Evolutionary conservation across 192 early-diverging fungal genomes (phyloP).

Genomic region (Funneliformis mosseae): DNA sequence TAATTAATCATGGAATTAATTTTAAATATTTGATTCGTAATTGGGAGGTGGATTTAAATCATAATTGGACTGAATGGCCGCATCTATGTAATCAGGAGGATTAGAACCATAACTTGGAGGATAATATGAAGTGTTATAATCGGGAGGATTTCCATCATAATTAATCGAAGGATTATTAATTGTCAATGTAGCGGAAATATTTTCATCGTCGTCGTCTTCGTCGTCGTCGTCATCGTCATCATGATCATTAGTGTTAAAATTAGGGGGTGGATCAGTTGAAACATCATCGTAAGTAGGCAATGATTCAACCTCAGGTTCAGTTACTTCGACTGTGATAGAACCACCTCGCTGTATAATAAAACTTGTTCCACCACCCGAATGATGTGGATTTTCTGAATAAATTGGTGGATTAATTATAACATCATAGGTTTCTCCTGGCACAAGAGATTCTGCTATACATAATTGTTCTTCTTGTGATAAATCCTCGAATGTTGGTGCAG

Average conservation of each 20-base stretch:
- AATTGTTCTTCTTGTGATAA: background rate
- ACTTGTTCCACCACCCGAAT: background rate
- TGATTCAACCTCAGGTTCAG: background rate
- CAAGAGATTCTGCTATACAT: background rate
- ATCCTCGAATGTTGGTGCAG: background rate
- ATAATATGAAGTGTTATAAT: background rate
- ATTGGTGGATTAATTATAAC: background rate
- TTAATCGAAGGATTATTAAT: background rate
- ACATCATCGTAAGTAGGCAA: background rate
- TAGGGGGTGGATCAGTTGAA: background rate
- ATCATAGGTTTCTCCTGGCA: background rate
- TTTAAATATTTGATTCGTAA: background rate
- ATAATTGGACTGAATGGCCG: background rate
- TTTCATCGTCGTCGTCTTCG: background rate
- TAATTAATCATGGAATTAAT: no score
- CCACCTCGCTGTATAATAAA: background rate
- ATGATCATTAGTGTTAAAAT: background rate
- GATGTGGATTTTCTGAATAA: background rate
- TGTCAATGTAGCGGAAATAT: background rate
- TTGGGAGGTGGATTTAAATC: background rate
- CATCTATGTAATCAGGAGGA: background rate
- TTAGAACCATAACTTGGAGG: background rate
- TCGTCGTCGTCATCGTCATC: background rate
- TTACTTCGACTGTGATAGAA: background rate
- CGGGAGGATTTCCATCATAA: background rate